A percentile compares a stretch with the other conserved stretches of the same genome.
phyloP scores from a whole-genome alignment of 192 early-diverging fungal species.

The Powellomyces hirtus region DNA sequence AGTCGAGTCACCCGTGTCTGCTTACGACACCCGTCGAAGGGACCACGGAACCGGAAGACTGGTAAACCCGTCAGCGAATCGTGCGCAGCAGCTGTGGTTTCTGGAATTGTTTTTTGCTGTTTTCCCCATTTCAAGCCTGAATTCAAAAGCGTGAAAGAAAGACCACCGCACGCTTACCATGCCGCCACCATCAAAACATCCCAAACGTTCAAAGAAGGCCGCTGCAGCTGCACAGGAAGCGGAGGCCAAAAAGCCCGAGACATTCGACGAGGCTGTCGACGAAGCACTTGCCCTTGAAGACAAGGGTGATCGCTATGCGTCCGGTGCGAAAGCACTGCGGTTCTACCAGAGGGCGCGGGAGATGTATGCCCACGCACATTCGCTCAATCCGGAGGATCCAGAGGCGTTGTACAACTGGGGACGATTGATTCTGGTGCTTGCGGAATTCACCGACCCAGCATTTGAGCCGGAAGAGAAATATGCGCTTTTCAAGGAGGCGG shows the following conservation, averaged over 20 bases:
- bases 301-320: slow-evolving; percentile 65
- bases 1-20: no score
- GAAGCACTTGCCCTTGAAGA: slow-evolving; percentile 39
- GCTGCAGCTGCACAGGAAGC: not conserved
- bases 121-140: not conserved
- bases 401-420: slow-evolving; percentile 66
- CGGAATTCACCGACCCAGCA: slow-evolving; percentile 42
- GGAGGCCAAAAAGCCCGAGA: not conserved
- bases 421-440: slow-evolving; percentile 50
- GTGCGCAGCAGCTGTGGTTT: no score
- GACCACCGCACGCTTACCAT: not conserved
- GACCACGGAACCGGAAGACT: no score
- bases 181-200: slow-evolving; percentile 10
- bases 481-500: slow-evolving; percentile 51
- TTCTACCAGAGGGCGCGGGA: slow-evolving; percentile 67
- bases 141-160: not conserved
- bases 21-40: no score
- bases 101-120: no score
- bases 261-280: not conserved
- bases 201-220: not conserved
- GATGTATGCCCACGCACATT: slow-evolving; percentile 61
- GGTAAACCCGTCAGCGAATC: no score
- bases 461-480: not conserved
- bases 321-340: slow-evolving; percentile 62
- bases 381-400: slow-evolving; percentile 34